Conservation (phyloP, 208 protist genomes). For the Phytomonas sp. region DNA sequence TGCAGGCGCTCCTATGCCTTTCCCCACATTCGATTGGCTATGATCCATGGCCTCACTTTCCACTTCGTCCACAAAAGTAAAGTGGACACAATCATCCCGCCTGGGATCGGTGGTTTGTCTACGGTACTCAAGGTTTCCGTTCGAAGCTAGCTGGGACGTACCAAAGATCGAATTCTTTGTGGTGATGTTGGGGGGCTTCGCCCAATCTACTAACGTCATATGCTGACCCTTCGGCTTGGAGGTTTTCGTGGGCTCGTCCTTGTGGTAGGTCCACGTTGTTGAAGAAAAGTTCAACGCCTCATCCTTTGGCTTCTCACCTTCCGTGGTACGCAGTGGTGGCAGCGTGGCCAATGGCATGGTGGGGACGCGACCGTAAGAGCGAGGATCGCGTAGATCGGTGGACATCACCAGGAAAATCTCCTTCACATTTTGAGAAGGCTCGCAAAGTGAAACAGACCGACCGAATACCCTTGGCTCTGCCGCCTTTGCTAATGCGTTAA, state of each 20-base stretch:
- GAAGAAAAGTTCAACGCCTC: neutral
- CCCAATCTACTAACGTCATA: neutral
- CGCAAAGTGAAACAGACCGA: constrained; percentile 57
- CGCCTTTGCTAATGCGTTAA: constrained; percentile 36
- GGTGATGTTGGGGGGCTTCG: neutral
- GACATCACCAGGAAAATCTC: constrained; percentile 66
- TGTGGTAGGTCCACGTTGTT: neutral
- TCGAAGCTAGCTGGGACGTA: neutral
- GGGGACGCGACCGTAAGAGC: constrained; percentile 42
- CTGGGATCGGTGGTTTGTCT: neutral
- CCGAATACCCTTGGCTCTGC: constrained; percentile 49
- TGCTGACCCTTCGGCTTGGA: neutral
- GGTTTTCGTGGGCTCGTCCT: neutral
- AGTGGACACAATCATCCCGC: neutral
- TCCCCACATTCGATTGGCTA: neutral
- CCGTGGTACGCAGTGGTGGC: neutral
- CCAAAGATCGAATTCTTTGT: neutral
- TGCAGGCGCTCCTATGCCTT: neutral
- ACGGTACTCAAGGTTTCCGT: neutral
- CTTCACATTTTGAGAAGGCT: constrained; percentile 58
- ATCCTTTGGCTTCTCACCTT: neutral
- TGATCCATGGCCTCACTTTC: neutral
- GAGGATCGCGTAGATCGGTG: constrained; percentile 62
- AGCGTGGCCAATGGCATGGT: constrained; percentile 22
- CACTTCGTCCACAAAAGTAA: neutral